A percentile compares a stretch with the other conserved stretches of the same genome.
These are phyloP conservation scores for Tarenaya hassleriana DNA, from an alignment of 345 rosid genomes.

Conservation along the genomic window DNA sequence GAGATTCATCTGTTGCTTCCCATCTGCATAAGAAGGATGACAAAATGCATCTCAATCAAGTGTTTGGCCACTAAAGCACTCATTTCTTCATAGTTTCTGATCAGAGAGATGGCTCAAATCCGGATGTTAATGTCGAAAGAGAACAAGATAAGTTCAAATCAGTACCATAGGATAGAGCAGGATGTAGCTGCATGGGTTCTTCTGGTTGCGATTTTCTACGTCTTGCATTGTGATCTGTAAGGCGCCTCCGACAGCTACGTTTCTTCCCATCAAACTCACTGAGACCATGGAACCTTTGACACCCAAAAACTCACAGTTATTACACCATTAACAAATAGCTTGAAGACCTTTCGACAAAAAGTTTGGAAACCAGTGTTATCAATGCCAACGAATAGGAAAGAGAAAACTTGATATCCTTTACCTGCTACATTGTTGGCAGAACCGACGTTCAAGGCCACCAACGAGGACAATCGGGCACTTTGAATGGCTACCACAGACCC, in stretches of 20 bases:
- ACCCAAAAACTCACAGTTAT: conserved; percentile 13
- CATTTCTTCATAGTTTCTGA: conserved; percentile 33
- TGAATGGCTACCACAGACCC: conserved; percentile 79
- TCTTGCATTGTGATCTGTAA: conserved; percentile 93
- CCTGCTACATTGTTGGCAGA: conserved; percentile 99
- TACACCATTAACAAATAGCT: no score
- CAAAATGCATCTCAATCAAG: conserved; percentile 36
- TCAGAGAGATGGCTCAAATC: no score
- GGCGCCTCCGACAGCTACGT: conserved; percentile 85
- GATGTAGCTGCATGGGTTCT: conserved; percentile 42
- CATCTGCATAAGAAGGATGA: conserved; percentile 52
- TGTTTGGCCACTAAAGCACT: no score
- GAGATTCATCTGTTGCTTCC: conserved; percentile 51
- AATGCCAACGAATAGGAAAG: not conserved
- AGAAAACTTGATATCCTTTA: conserved; percentile 15
- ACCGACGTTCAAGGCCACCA: conserved; percentile 73
- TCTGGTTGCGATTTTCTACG: conserved; percentile 87
- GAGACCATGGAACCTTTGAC: conserved; percentile 71
- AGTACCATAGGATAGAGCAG: conserved; percentile 55
- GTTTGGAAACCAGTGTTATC: no score
- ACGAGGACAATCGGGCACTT: conserved; percentile 70
- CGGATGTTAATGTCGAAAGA: no score
- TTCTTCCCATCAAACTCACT: conserved; percentile 90
- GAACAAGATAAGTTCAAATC: not conserved
- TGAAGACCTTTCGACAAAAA: no score